These are phyloP conservation scores for Ogataea trehaloabstinens DNA, from an alignment of 805 yeast genomes.

Conservation along the genomic window DNA sequence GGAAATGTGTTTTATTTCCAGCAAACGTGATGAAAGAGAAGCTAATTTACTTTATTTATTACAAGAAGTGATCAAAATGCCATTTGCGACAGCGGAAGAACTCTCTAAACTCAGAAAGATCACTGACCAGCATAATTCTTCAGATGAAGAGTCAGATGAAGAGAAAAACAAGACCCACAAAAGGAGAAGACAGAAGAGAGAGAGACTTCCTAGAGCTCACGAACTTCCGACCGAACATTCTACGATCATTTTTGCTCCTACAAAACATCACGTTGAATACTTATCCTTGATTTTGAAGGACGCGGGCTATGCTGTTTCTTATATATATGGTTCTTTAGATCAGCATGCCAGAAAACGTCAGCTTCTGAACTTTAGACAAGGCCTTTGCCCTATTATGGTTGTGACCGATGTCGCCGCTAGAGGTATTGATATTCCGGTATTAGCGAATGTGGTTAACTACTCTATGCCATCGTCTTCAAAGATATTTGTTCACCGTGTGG, in stretches of 20 bases:
- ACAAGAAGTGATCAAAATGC: slow-evolving; percentile 82
- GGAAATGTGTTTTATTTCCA: slow-evolving; percentile 82
- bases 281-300: slow-evolving; percentile 65
- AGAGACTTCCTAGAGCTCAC: slow-evolving; percentile 71
- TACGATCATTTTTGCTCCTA: slow-evolving; percentile 92
- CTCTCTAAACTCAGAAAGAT: slow-evolving; percentile 48
- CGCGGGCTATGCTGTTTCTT: slow-evolving; percentile 82
- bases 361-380: slow-evolving; percentile 78
- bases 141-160: slow-evolving; percentile 51
- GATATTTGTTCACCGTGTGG: slow-evolving; percentile 94
- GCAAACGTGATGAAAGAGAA: slow-evolving; percentile 84
- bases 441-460: slow-evolving; percentile 92
- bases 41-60: slow-evolving; percentile 76
- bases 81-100: slow-evolving; percentile 73
- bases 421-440: slow-evolving; percentile 96
- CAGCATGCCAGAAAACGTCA: slow-evolving; percentile 93
- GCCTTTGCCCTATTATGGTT: slow-evolving; percentile 80
- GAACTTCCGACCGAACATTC: slow-evolving; percentile 82
- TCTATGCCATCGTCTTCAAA: slow-evolving; percentile 90
- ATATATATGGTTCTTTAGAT: slow-evolving; percentile 91
- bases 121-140: slow-evolving; percentile 48
- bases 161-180: slow-evolving; percentile 31
- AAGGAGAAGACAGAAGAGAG: slow-evolving; percentile 42
- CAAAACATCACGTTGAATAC: slow-evolving; percentile 97
- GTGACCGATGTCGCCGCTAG: slow-evolving; percentile 99